Evolutionary conservation across 2,329 filamentous ascomycete species (phyloP).

Genomic region (Trichoderma pleuroti): DNA sequence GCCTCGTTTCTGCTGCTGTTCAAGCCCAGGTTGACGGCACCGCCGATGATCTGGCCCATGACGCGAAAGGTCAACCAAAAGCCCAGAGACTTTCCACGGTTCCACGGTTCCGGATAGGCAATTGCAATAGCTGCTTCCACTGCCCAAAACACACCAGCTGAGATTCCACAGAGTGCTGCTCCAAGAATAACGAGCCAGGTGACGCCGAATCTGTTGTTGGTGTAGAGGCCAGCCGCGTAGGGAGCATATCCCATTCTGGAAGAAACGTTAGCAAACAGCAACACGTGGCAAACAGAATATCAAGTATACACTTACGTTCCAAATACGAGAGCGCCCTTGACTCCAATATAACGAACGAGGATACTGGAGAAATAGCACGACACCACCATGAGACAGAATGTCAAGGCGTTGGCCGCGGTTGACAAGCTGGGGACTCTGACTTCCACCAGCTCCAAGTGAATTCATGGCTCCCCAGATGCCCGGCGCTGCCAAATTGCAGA

Average conservation of each 20-base stretch:
- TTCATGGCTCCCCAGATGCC: constrained; percentile 75
- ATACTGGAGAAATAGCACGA: constrained; percentile 64
- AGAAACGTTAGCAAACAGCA: not conserved
- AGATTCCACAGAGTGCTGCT: constrained; percentile 65
- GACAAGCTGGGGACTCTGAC: constrained; percentile 61
- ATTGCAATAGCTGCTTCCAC: constrained; percentile 71
- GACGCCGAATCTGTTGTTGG: constrained; percentile 65
- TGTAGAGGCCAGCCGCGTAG: constrained; percentile 67
- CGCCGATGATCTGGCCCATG: constrained; percentile 65
- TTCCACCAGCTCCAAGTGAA: constrained; percentile 66
- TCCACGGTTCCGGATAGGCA: constrained; percentile 67
- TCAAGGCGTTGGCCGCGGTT: constrained; percentile 67
- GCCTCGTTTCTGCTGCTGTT: constrained; percentile 55
- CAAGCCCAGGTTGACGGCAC: constrained; percentile 66
- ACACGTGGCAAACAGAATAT: too few relatives aligned
- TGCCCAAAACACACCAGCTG: constrained; percentile 72
- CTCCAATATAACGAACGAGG: constrained; percentile 64
- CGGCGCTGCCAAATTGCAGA: constrained; percentile 67
- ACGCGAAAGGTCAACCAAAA: constrained; percentile 63
- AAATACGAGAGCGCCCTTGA: constrained; percentile 67
- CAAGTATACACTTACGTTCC: constrained; percentile 51
- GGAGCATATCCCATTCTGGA: constrained; percentile 60
- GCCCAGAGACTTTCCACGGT: constrained; percentile 60
- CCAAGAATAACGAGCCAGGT: constrained; percentile 68
- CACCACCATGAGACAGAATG: constrained; percentile 69